Base-by-base conservation (phyloP, 208 protist species). In the Crithidia fasciculata region DNA sequence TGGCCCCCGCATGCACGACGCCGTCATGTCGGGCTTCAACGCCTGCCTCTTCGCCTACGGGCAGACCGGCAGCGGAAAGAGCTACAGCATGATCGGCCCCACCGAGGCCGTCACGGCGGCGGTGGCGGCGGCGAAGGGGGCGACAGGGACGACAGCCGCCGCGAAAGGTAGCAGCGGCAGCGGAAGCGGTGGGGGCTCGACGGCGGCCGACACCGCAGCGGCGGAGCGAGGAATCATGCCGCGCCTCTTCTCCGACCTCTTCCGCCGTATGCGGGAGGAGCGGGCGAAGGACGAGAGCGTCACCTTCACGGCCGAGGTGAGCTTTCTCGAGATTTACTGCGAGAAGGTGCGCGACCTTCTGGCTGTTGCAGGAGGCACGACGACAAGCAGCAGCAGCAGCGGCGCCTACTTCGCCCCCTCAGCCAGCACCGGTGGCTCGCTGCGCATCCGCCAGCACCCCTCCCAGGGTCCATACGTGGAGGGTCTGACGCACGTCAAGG, bases 61-160 rank as follows among this genome's bases (percentile, higher is more conserved):
- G 4, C 92, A 97, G 67, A 98, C 95, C 1, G 93, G 95, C 39
- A 93, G 88, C 65, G 93, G 93, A 13, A 98, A 97, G 78, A 97
- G 85, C 43, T 89, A 97, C 77, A 96, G 89, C 80, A 96, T 98
- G 87, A 92, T 97, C 13, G 91, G 94, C 15, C 76, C 85, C 5
- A 55, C 79, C 2, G 86, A 88, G 13, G 55, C 66, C 19, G 47
- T 86, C n/a, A 43, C 62, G 0, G 43, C 83, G 12, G 60, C 44
- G 13, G n/a, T 65, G 15, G 43, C 49, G 13, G 62, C 13, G 5
- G 61, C 56, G 9, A 63, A 60, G 52, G 41, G 28, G 28, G 15
- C 28, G 5, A 55, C 36, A 7, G 12, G 43, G 3, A 39, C 18
- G 18, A 37, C 16, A 18, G 40, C 44, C 4, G 12, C 2, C 18